Conservation (phyloP, 192 early-diverging fungal species). For the Hyaloraphidium curvatum region DNA sequence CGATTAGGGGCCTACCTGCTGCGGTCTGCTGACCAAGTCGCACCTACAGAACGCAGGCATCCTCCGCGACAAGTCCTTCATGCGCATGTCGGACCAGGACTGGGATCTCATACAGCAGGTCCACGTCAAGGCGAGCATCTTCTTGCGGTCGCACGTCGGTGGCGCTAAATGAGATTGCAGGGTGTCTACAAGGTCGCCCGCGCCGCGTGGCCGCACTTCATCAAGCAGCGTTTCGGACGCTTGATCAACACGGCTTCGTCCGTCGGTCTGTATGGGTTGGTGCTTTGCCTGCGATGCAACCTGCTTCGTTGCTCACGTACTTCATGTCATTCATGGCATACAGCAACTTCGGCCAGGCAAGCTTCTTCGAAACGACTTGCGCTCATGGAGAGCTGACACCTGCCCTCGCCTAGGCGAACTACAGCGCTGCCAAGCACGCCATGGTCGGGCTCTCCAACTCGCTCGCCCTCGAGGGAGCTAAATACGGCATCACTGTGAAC, state of each 20-base stretch:
- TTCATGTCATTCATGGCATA: neutral
- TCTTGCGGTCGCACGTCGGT: too few relatives aligned
- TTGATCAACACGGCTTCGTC: conserved; percentile 91
- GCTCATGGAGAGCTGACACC: too few relatives aligned
- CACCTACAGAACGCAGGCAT: conserved; percentile 99
- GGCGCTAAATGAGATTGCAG: too few relatives aligned
- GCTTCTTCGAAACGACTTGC: too few relatives aligned
- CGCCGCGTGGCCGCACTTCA: conserved; percentile 68
- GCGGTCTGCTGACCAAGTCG: too few relatives aligned
- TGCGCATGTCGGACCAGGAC: conserved; percentile 89
- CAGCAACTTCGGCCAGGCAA: conserved; percentile 93
- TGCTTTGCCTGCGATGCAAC: conserved; percentile 86
- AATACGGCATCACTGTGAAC: conserved; percentile 81
- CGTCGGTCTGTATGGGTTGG: conserved; percentile 86
- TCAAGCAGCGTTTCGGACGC: conserved; percentile 81
- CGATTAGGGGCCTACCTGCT: too few relatives aligned
- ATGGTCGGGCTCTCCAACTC: conserved; percentile 30
- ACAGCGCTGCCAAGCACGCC: conserved; percentile 40
- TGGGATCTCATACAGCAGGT: conserved; percentile 88
- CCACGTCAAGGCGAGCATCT: conserved; percentile 89
- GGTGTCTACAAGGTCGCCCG: conserved; percentile 90
- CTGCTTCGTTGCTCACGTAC: conserved; percentile 52
- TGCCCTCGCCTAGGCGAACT: conserved; percentile 74
- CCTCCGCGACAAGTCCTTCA: conserved; percentile 88
- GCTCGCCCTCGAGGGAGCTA: conserved; percentile 80